phyloP scores from a whole-genome alignment of 1,284 basidiomycete genomes.

The Wallemia mellicola region DNA sequence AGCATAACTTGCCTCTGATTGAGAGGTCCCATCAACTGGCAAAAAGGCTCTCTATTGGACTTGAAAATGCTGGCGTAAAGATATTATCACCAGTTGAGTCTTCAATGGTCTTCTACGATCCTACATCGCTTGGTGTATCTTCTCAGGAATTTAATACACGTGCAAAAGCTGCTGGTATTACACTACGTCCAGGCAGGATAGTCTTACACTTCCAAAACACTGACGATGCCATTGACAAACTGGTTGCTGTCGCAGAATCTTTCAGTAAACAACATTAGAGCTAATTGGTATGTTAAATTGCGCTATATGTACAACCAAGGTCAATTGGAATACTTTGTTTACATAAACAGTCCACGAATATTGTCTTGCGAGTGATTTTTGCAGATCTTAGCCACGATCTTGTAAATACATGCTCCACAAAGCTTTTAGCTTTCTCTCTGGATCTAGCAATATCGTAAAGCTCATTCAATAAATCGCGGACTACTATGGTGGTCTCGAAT shows the following conservation, averaged over 20 bases:
- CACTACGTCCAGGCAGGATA: slow-evolving; percentile 38
- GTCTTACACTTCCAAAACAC: slow-evolving; percentile 69
- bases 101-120: slow-evolving; percentile 68
- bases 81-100: slow-evolving; percentile 58
- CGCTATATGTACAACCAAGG: no score
- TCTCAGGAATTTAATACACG: slow-evolving; percentile 29
- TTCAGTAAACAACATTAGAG: no score
- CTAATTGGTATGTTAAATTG: no score
- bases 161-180: slow-evolving; percentile 28
- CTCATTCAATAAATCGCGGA: no score
- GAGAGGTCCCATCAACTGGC: slow-evolving; percentile 45
- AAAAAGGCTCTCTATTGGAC: slow-evolving; percentile 32
- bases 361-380: no score
- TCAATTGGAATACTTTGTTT: no score
- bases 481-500: no score
- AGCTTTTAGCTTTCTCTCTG: no score
- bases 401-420: no score
- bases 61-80: slow-evolving; percentile 40
- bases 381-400: no score
- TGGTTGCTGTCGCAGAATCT: not conserved
- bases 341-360: no score
- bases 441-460: no score
- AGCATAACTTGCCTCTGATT: slow-evolving; percentile 54
- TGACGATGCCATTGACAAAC: not conserved
- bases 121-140: slow-evolving; percentile 33